Base-by-base conservation (phyloP, 169 alveolate genomes). In the Eimeria brunetti region DNA sequence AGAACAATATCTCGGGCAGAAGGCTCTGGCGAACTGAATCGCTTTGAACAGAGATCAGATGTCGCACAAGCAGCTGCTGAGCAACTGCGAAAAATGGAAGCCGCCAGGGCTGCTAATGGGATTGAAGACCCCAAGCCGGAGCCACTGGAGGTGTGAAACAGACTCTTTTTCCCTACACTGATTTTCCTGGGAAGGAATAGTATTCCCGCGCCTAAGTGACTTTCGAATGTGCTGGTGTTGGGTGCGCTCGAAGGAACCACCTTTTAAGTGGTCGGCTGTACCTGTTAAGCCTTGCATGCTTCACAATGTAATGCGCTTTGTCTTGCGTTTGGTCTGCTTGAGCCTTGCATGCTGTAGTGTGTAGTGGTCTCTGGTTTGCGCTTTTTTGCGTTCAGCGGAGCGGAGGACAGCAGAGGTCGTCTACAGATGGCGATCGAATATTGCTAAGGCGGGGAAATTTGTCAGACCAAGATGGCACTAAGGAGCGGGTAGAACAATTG, bases 31-130 rank as follows among this genome's bases (percentile, higher is more conserved):
- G 75, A 81, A 11, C 27, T 51, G 89, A 53, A 14, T 71, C 75
- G 38, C 51, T 33, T 81, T 51, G 89, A 9, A 58, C 38, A 51
- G 30, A 81, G 62, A 30, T 27, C 89, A 53, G 89, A 81, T 81
- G 89, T 81, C 18, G 69, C 73, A 51, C 75, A 16, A 0, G 89
- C 89, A 51, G 89, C 89, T 11, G 89, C 89, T 49, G 89, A 81
- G 49, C 89, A 81, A 22, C 73, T 81, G 46, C 71, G 89, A 51
- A 27, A 53, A 36, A 81, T 81, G 89, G 69, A 56, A 33, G 89
- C 30, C 14, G 51, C 30, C 11, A 33, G 18, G 51, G 46, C 73
- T 33, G 44, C 36, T 30, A 20, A 38, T 38, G 60, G 33, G 1
- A 16, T 41, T 7, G 38, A 75, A 20, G 30, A 33, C 41, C 20